phyloP scores from a whole-genome alignment of 192 early-diverging fungal species.

The Umbelopsis isabellina region DNA sequence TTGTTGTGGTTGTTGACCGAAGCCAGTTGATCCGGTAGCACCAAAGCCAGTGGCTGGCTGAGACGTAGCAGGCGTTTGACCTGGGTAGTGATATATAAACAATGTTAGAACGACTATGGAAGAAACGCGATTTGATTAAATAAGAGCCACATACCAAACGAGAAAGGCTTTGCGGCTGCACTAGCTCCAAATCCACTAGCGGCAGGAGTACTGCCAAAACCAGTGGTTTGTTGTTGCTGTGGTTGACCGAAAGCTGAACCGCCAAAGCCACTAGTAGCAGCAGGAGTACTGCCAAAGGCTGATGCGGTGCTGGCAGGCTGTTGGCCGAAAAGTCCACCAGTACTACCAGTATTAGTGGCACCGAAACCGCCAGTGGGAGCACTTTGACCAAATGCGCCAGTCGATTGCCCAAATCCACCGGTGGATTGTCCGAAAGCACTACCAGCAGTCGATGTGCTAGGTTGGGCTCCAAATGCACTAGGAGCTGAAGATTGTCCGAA shows the following conservation, averaged over 20 bases:
- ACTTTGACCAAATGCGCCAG: constrained; percentile 37
- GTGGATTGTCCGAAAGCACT: constrained; percentile 36
- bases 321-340: constrained; percentile 25
- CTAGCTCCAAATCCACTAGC: constrained; percentile 29
- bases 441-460: constrained; percentile 32
- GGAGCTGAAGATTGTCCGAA: constrained; percentile 24
- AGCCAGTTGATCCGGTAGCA: constrained; percentile 41
- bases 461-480: constrained; percentile 35
- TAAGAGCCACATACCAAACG: constrained; percentile 31
- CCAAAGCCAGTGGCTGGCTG: constrained; percentile 51
- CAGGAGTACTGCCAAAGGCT: constrained; percentile 23
- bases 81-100: neutral
- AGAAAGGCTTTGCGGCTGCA: constrained; percentile 29
- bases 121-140: neutral
- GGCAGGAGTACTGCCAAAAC: constrained; percentile 24
- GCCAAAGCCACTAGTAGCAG: constrained; percentile 40
- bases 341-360: constrained; percentile 20
- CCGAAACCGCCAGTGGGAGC: constrained; percentile 29
- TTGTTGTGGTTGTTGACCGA: constrained; percentile 38
- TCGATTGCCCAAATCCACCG: constrained; percentile 32
- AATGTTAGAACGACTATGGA: neutral
- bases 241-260: constrained; percentile 26
- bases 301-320: constrained; percentile 13
- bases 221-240: constrained; percentile 23
- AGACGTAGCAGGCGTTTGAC: constrained; percentile 19